These are phyloP conservation scores for Acacia pycnantha DNA, from an alignment of 331 rosid species.

Conservation along the genomic window DNA sequence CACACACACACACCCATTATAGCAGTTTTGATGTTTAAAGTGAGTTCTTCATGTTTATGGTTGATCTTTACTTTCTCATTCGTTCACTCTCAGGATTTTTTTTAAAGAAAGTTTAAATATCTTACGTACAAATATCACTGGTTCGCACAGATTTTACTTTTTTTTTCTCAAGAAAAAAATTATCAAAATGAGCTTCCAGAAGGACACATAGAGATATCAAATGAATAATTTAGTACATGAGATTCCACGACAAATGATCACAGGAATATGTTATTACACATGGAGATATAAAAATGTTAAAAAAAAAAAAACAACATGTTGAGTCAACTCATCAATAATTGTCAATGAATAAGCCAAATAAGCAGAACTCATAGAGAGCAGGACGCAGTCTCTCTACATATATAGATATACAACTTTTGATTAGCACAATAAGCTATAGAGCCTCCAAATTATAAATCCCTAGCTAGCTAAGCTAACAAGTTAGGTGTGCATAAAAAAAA, in stretches of 20 bases:
- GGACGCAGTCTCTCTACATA: neutral
- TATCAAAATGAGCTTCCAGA: neutral
- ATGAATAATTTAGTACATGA: neutral
- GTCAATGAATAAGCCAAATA: neutral
- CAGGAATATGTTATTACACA: neutral
- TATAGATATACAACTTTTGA: neutral
- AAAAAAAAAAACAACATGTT: neutral
- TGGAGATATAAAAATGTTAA: neutral
- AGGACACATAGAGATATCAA: neutral
- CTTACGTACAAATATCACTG: neutral
- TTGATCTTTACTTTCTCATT: neutral
- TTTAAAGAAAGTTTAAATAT: neutral
- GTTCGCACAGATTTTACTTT: neutral
- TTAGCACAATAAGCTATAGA: neutral
- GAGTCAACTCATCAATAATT: constrained; percentile 2
- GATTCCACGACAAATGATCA: constrained; percentile 12
- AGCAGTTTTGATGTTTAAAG: neutral
- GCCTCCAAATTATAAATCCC: neutral
- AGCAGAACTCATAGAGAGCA: neutral
- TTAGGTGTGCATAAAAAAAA: neutral
- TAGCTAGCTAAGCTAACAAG: neutral
- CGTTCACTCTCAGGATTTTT: neutral
- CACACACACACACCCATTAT: neutral
- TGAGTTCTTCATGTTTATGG: neutral
- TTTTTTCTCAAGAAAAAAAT: neutral